A percentile compares a stretch with the other conserved stretches of the same genome.
Conservation (phyloP, 1,284 basidiomycete species). For the Hypsizygus ulmarius region DNA sequence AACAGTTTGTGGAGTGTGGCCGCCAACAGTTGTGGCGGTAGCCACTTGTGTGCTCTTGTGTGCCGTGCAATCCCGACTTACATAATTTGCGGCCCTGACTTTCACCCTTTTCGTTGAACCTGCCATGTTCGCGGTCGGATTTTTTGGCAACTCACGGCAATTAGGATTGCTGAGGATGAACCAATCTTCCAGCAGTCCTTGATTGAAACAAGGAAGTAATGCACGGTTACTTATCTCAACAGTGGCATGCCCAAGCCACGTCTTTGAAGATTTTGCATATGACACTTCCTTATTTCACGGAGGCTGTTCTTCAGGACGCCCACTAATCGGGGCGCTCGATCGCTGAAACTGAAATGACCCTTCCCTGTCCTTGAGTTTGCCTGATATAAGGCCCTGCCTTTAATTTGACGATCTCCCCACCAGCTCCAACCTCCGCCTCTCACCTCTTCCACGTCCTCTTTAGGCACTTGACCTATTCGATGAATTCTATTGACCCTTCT, state of each 20-base stretch:
- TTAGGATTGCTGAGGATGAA: constrained; percentile 5
- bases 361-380: constrained; percentile 24
- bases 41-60: too few relatives aligned
- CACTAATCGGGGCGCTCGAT: constrained; percentile 34
- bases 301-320: constrained; percentile 32
- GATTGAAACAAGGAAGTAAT: constrained; percentile 13
- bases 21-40: not conserved
- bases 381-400: constrained; percentile 32
- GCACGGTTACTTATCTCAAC: constrained; percentile 18
- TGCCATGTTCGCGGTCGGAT: not conserved
- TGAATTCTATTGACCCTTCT: constrained; percentile 9
- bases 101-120: constrained; percentile 7
- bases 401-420: constrained; percentile 10
- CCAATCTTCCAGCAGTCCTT: too few relatives aligned
- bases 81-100: constrained; percentile 15
- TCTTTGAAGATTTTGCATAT: constrained; percentile 21
- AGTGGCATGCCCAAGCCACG: constrained; percentile 26
- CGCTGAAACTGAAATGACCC: constrained; percentile 19
- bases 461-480: constrained; percentile 1
- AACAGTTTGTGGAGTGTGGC: not conserved
- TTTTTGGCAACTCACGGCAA: not conserved
- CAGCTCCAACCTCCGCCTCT: constrained; percentile 1
- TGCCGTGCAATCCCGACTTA: constrained; percentile 16
- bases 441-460: not conserved
- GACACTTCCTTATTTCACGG: constrained; percentile 27